Evolutionary conservation across 345 rosid species (phyloP).

Genomic region (Camelina laxa): DNA sequence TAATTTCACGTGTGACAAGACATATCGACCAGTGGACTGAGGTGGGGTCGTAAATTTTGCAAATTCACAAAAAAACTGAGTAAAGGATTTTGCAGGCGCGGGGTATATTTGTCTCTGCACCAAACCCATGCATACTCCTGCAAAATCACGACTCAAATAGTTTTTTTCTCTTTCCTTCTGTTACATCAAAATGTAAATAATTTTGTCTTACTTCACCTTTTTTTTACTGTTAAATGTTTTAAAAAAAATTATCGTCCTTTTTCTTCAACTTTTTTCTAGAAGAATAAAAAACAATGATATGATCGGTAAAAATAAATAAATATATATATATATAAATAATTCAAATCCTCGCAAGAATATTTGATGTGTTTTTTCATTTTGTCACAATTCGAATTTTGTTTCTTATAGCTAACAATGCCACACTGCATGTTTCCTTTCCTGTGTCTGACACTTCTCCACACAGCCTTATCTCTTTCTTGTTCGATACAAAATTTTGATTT

Average conservation of each 20-base stretch:
- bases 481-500: slow-evolving; percentile 24
- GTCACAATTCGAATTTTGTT: slow-evolving; percentile 41
- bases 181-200: background rate
- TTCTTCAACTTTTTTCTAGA: background rate
- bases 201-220: slow-evolving; percentile 39
- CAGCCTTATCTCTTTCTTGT: slow-evolving; percentile 41
- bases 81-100: slow-evolving; percentile 44
- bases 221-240: slow-evolving; percentile 33
- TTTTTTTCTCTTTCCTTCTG: slow-evolving; percentile 8
- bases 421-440: slow-evolving; percentile 48
- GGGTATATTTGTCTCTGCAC: slow-evolving; percentile 50
- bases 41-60: background rate
- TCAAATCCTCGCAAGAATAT: slow-evolving; percentile 4
- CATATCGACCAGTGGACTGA: slow-evolving; percentile 11
- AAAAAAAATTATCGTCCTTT: background rate
- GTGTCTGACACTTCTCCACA: slow-evolving; percentile 35
- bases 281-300: background rate
- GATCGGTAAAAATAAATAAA: too few species aligned
- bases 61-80: slow-evolving; percentile 11
- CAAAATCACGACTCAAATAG: slow-evolving; percentile 11
- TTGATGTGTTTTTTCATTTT: slow-evolving; percentile 34
- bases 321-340: too few species aligned
- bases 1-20: slow-evolving; percentile 45
- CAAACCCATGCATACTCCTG: slow-evolving; percentile 6
- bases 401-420: slow-evolving; percentile 40